Evolutionary conservation across 1,139 yeast genomes (phyloP), one percentile per base, ranked within the genome.

Genomic region (Suhomyces guaymorum): DNA sequence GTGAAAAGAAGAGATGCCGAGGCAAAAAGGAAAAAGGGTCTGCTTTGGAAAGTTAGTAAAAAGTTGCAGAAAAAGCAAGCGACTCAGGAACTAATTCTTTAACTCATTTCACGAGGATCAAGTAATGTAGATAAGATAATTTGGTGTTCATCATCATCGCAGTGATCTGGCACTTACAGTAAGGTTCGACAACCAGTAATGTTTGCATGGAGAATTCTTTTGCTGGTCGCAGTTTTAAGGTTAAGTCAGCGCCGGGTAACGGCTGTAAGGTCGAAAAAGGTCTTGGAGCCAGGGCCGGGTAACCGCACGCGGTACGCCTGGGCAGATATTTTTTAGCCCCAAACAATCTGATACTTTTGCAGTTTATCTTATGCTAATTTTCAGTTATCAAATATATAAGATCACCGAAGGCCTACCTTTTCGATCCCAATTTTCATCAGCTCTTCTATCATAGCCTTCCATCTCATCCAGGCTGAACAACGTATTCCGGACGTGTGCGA

Each of bases 111-210:
- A 33, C 20, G 32, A 21, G 24, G 36, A 18, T 46, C 49, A 46
- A 46, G 45, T 46, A 46, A 46, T 46, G 49, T 46, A 46, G 49
- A 46, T 46, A 46, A 46, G 47, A 39, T 17, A 31, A 24, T 12
- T 18, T 13, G 32, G 29, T 15, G 16, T 28, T 37, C 37, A 37
- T 44, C 47, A 42, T 35, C 34, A 38, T 35, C 31, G 30, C 13
- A 8, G 9, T n/a, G 29, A n/a, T 7, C n/a, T 18, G 12, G 8
- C 12, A 35, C 35, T 26, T 30, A 29, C 19, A n/a, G n/a, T n/a
- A n/a, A n/a, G n/a, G n/a, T n/a, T n/a, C n/a, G n/a, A n/a, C n/a
- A n/a, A n/a, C n/a, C n/a, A n/a, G n/a, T n/a, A n/a, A n/a, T n/a
- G n/a, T n/a, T n/a, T n/a, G n/a, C n/a, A n/a, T n/a, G n/a, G n/a